Percentiles rank a stretch among this genome's conserved stretches.
Evolutionary conservation across 2,329 filamentous ascomycete species (phyloP).

Genomic region (Colletotrichum chlorophyti): DNA sequence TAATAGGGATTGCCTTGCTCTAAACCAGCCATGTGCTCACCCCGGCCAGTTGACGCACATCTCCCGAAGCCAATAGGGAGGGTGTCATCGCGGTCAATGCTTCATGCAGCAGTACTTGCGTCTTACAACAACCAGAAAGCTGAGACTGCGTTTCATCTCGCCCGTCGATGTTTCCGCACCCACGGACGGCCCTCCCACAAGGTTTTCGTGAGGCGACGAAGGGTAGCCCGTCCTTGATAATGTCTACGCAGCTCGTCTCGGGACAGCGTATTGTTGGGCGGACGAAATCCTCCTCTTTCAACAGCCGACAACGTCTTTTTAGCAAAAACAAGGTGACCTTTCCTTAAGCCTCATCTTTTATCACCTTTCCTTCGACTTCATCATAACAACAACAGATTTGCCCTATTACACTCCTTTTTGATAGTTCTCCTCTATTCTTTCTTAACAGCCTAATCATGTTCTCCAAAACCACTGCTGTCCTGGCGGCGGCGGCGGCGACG

Average conservation of each 20-base stretch:
- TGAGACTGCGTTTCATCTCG: constrained; percentile 25
- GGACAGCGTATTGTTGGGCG: not conserved
- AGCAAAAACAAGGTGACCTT: too few species aligned
- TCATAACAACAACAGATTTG: not conserved
- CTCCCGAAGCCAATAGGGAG: not conserved
- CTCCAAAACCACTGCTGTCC: constrained; percentile 37
- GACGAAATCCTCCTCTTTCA: constrained; percentile 9
- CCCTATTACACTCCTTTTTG: constrained; percentile 10
- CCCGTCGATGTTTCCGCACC: constrained; percentile 19
- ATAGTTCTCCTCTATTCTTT: too few species aligned
- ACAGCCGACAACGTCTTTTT: too few species aligned
- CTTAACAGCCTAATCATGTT: constrained; percentile 44
- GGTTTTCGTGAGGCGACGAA: not conserved
- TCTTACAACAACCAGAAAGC: constrained; percentile 24
- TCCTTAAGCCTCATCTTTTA: constrained; percentile 17
- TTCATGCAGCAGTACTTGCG: constrained; percentile 15
- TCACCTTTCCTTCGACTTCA: constrained; percentile 10
- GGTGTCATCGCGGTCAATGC: constrained; percentile 21
- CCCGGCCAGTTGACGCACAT: constrained; percentile 7
- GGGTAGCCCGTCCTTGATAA: constrained; percentile 13
- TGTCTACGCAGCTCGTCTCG: not conserved
- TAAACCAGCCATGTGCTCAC: constrained; percentile 6
- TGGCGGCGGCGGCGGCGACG: constrained; percentile 41
- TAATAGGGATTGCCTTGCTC: constrained; percentile 9
- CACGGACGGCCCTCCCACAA: constrained; percentile 6